Evolutionary conservation across 2,329 filamentous ascomycete genomes (phyloP), one percentile per base, ranked within the genome.

Genomic region (Escovopsis sp.): DNA sequence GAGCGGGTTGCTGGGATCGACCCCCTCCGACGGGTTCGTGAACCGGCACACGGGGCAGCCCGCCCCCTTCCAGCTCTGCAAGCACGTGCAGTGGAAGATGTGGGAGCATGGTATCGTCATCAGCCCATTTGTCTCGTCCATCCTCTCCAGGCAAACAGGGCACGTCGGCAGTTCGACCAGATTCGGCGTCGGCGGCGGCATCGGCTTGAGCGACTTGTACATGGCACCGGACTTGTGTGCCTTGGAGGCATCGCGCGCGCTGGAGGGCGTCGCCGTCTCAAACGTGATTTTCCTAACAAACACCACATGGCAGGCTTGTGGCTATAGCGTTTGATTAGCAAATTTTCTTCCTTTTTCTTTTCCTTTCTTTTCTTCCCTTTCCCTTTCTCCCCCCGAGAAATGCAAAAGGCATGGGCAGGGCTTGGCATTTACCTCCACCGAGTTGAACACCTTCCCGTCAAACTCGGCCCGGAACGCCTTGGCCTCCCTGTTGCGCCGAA

Each of bases 81-180:
- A 70, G 61, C 91, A 98, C 2, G 82, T 88, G 57, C 91, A 96
- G 59, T 98, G 91, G 57, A 98, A 98, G 41, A 96, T 86, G 55
- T 98, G 91, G 55, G 96, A 89, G 58, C 91, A 98, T 28, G 93
- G 80, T 35, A 96, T 96, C 1, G 91, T 98, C 57, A 98, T 76
- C 3, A 98, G 69, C 0, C 91, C 91, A 0, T 87, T 93, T 0
- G 88, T 95, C 59, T 96, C 89, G 55, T 98, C 91, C 91, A 98
- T 98, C 39, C 89, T 81, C 60, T 98, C 91, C 5, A 98, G 72
- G 51, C 91, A 98, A 9, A 98, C 91, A 0, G 91, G 88, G 50
- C 91, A 98, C 1, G 91, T 96, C 2, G 91, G 91, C 11, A 98
- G 68, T 63, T 98, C 91, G 42, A 94, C 73, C 2, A 96, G 70